Evolutionary conservation across 2,329 filamentous ascomycete genomes (phyloP).

Genomic region (Pyrenophora teres): DNA sequence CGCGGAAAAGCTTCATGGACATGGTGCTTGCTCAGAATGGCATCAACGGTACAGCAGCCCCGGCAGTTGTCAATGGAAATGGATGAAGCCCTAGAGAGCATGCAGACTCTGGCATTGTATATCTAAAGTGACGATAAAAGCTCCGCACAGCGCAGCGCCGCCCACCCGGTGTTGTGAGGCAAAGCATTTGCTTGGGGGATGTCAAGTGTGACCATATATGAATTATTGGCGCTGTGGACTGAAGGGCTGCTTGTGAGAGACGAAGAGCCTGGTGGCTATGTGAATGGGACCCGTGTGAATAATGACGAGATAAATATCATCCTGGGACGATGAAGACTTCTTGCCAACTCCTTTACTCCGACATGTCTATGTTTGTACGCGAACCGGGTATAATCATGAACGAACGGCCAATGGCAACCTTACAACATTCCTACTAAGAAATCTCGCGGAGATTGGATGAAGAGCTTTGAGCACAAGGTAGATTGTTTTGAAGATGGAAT

Average conservation of each 20-base stretch:
- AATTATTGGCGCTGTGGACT: not conserved
- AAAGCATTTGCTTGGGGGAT: no score
- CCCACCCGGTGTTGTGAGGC: not conserved
- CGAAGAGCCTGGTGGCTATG: no score
- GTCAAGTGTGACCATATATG: not conserved
- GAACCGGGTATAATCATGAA: no score
- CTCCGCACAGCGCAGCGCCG: not conserved
- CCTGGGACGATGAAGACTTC: no score
- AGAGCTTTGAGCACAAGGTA: no score
- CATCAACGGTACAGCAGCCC: conserved; percentile 23
- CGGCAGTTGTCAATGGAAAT: conserved; percentile 29
- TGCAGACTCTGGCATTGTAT: conserved; percentile 9
- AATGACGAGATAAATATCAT: not conserved
- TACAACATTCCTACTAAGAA: no score
- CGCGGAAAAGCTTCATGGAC: conserved; percentile 46
- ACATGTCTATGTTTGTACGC: no score
- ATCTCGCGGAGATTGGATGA: no score
- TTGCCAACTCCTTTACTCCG: no score
- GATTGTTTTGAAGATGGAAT: not conserved
- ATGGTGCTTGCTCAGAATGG: conserved; percentile 35
- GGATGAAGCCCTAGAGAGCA: conserved; percentile 22
- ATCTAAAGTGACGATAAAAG: conserved; percentile 3
- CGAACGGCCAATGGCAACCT: no score
- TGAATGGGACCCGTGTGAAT: not conserved
- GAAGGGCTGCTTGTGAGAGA: not conserved